Conservation (phyloP, 257 asterid species). For the Parsonsia alboflavescens region DNA sequence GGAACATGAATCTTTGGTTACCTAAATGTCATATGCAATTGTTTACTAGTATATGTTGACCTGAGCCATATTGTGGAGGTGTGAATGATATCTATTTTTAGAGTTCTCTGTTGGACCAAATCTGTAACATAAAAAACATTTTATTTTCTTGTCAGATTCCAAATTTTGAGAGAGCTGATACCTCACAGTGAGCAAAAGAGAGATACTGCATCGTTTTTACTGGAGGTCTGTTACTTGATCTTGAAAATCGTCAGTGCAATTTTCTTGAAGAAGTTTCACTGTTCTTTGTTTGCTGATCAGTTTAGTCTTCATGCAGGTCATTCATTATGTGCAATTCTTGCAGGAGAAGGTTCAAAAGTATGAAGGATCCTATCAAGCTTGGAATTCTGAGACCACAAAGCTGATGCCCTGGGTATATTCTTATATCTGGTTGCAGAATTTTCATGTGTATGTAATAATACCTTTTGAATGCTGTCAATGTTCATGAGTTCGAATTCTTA, state of each 20-base stretch:
- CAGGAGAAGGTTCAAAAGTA: slow-evolving; percentile 76
- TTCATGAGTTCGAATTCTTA: background rate
- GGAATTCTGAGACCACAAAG: slow-evolving; percentile 87
- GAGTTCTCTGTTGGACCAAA: background rate
- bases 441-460: background rate
- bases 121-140: slow-evolving; percentile 1
- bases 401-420: slow-evolving; percentile 91
- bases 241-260: background rate
- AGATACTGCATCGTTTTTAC: slow-evolving; percentile 83
- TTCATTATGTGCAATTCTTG: slow-evolving; percentile 72
- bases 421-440: background rate
- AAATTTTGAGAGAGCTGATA: slow-evolving; percentile 77
- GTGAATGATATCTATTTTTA: background rate
- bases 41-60: background rate
- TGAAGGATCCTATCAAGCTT: slow-evolving; percentile 77
- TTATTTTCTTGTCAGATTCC: slow-evolving; percentile 47
- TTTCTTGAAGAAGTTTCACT: background rate
- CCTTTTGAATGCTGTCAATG: background rate
- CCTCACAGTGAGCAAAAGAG: slow-evolving; percentile 85
- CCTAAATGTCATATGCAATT: background rate
- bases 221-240: slow-evolving; percentile 49
- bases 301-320: slow-evolving; percentile 52
- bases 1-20: background rate
- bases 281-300: slow-evolving; percentile 19
- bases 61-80: background rate